Base-by-base conservation (phyloP, 805 yeast genomes). In the Saturnispora diversa region DNA sequence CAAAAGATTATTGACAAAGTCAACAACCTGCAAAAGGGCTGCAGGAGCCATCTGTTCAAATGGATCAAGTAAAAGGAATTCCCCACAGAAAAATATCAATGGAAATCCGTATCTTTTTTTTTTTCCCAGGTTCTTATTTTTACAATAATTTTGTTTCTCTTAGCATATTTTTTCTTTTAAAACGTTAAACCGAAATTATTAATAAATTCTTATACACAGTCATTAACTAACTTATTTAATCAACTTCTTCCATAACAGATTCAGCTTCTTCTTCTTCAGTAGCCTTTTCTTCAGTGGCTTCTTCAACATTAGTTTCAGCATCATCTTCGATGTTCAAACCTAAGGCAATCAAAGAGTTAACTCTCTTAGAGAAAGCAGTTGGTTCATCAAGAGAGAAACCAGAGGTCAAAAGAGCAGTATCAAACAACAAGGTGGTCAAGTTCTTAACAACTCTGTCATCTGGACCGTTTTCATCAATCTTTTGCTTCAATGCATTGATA, bases 331-430 rank as follows among this genome's bases (percentile, higher is more conserved):
- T 87, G 82, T 92, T 88, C 66, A 92, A 82, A 68, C 99, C 99
- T 61, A 92, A 80, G 43, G 97, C 84, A 60, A 92, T 90, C 69
- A 92, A 80, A 71, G 97, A 84, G 83, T 92, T 92, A 69, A 92
- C 90, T 78, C 99, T 87, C 58, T 84, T 70, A 58, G 99, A 97
- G 62, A 92, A 92, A 42, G 96, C 80, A 62, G 83, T 80, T 74
- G 99, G 98, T 74, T 92, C 99, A 61, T 92, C 98, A 64, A 92
- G 79, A 54, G 97, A 72, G 88, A 92, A 92, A 69, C 99, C 99
- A 51, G 98, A 92, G 43, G 97, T 92, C 65, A 92, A 77, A 66
- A 92, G 74, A 45, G 99, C 98, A 59, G 99, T 92, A 72, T 92
- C 99, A 70, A 78, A 92, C 69, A 92, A 74, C 68, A 92, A 75